phyloP scores from a whole-genome alignment of 768 basidiomycete genomes.

The Lactarius vividus region DNA sequence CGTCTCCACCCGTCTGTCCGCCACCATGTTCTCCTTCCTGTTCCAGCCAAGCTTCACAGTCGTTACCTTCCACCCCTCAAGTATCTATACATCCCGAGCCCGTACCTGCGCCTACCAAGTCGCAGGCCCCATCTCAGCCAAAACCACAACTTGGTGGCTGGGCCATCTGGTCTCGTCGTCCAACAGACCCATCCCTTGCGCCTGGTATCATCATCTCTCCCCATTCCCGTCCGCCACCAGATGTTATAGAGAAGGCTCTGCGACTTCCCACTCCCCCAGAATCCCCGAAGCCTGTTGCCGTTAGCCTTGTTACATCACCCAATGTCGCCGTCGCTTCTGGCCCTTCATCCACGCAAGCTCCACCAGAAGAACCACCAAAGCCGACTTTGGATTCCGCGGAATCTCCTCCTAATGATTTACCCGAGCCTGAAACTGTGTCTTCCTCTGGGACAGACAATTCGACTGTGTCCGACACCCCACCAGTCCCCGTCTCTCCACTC shows the following conservation, averaged over 20 bases:
- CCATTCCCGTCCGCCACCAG: conserved; percentile 55
- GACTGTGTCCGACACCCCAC: conserved; percentile 45
- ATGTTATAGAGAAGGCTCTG: conserved; percentile 56
- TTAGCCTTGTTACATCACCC: background rate
- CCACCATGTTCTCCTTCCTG: conserved; percentile 4
- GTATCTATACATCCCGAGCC: background rate
- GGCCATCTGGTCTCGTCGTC: conserved; percentile 74
- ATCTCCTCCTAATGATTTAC: conserved; percentile 30
- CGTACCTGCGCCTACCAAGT: background rate
- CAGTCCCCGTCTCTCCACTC: conserved; percentile 51
- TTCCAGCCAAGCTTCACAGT: conserved; percentile 13
- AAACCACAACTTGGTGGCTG: conserved; percentile 36
- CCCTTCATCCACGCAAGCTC: conserved; percentile 2
- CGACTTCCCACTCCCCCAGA: conserved; percentile 47
- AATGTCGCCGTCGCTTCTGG: conserved; percentile 3
- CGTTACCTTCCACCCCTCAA: conserved; percentile 11
- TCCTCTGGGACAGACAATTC: conserved; percentile 52
- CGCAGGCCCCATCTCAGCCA: background rate
- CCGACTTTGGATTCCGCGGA: conserved; percentile 19
- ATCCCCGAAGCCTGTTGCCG: conserved; percentile 28
- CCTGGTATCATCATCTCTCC: conserved; percentile 73
- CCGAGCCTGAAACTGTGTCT: conserved; percentile 43
- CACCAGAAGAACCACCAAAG: conserved; percentile 6
- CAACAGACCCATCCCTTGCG: conserved; percentile 58
- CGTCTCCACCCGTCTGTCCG: background rate